Evolutionary conservation across 768 basidiomycete genomes (phyloP).

Genomic region (Dentipellis fragilis): DNA sequence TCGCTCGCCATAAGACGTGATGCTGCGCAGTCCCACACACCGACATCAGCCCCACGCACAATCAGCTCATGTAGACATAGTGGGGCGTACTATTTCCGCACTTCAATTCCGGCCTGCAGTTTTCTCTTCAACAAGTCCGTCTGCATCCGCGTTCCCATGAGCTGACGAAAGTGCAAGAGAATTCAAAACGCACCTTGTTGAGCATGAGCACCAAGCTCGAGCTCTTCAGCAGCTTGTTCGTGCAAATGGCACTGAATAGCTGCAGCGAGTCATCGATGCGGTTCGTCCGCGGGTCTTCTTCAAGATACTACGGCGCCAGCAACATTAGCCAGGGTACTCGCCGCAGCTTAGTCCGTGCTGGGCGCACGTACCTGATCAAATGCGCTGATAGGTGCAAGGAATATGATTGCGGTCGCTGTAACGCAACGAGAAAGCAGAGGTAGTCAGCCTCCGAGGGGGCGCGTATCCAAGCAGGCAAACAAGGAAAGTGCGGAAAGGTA

Average conservation of each 20-base stretch:
- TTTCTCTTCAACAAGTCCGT: slow-evolving; percentile 71
- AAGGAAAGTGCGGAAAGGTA: neutral
- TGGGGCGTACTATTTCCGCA: slow-evolving; percentile 66
- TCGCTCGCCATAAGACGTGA: slow-evolving; percentile 68
- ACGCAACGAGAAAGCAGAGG: neutral
- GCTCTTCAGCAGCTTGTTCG: slow-evolving; percentile 68
- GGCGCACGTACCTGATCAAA: slow-evolving; percentile 63
- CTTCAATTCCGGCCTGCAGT: slow-evolving; percentile 55
- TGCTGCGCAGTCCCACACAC: slow-evolving; percentile 29
- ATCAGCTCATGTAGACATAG: neutral
- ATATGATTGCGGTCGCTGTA: slow-evolving; percentile 75
- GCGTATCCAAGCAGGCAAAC: too few relatives aligned
- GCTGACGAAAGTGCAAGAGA: slow-evolving; percentile 18
- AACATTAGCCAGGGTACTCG: neutral
- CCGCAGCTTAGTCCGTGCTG: neutral
- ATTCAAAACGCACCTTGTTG: slow-evolving; percentile 57
- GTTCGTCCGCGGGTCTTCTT: slow-evolving; percentile 80
- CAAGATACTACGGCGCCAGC: slow-evolving; percentile 50
- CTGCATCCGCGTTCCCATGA: slow-evolving; percentile 38
- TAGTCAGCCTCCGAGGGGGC: too few relatives aligned
- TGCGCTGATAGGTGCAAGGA: slow-evolving; percentile 77
- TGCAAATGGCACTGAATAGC: slow-evolving; percentile 78
- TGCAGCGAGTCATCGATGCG: slow-evolving; percentile 85
- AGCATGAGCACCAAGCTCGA: slow-evolving; percentile 40
- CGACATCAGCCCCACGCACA: neutral